Conservation (phyloP, 257 asterid genomes). For the Coffea eugenioides region DNA sequence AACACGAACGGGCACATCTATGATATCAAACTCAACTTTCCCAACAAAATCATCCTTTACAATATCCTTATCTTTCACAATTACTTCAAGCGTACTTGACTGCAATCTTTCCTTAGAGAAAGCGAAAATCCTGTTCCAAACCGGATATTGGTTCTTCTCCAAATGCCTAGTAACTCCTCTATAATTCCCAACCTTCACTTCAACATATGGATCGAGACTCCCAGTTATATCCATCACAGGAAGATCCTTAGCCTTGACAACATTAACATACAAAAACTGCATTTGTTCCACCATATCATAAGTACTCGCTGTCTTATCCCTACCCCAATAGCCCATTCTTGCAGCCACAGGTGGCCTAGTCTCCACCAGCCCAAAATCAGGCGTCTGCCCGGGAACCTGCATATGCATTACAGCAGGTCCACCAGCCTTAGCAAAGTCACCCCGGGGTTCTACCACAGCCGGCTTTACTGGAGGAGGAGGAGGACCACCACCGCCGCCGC, state of each 20-base stretch:
- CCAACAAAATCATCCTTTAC: conserved; percentile 84
- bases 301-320: conserved; percentile 86
- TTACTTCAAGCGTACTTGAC: conserved; percentile 63
- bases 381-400: conserved; percentile 57
- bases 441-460: conserved; percentile 31
- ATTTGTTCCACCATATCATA: conserved; percentile 91
- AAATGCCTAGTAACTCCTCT: conserved; percentile 68
- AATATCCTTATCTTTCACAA: conserved; percentile 71
- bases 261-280: conserved; percentile 59
- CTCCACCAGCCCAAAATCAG: conserved; percentile 80
- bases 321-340: conserved; percentile 88
- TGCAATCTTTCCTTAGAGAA: conserved; percentile 73
- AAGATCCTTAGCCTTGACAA: conserved; percentile 79
- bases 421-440: conserved; percentile 46
- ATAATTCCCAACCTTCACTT: conserved; percentile 85
- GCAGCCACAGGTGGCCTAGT: conserved; percentile 90
- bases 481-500: conserved; percentile 38
- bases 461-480: conserved; percentile 41
- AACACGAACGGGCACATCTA: conserved; percentile 62
- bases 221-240: conserved; percentile 73
- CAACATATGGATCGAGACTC: conserved; percentile 88
- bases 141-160: conserved; percentile 71
- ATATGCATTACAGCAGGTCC: conserved; percentile 53
- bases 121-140: conserved; percentile 71
- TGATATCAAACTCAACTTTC: conserved; percentile 56